These are phyloP conservation scores for Rhizopogon sp. DNA, from an alignment of 768 basidiomycete genomes.

Conservation along the genomic window DNA sequence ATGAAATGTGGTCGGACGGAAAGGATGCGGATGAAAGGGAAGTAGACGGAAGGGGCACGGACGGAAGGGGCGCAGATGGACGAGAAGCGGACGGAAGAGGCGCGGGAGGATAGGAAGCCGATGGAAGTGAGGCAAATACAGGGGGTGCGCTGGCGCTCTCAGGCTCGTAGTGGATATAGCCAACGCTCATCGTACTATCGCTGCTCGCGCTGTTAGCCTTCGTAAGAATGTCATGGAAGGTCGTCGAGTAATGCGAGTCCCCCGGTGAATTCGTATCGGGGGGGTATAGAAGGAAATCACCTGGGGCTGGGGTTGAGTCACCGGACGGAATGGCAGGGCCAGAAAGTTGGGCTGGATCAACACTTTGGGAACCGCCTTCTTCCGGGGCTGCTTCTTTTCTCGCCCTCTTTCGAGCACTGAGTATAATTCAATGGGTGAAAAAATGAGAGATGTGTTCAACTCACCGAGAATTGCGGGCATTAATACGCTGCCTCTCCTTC, in stretches of 20 bases:
- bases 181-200: neutral
- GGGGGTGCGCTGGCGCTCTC: neutral
- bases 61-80: no score
- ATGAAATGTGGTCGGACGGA: no score
- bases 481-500: neutral
- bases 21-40: no score
- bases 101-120: no score
- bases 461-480: conserved; percentile 1
- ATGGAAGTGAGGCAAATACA: no score
- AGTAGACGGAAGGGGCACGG: no score
- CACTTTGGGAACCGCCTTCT: neutral
- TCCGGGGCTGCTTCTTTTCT: neutral
- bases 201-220: neutral
- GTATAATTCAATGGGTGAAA: neutral
- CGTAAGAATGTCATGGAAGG: neutral
- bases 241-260: neutral
- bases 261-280: neutral
- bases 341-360: neutral
- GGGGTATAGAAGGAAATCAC: neutral
- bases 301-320: neutral
- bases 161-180: neutral
- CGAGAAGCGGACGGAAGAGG: no score
- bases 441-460: neutral
- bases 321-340: neutral
- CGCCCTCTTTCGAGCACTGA: neutral